Evolutionary conservation across 2,329 filamentous ascomycete genomes (phyloP).

Genomic region (Metarhizium anisopliae): DNA sequence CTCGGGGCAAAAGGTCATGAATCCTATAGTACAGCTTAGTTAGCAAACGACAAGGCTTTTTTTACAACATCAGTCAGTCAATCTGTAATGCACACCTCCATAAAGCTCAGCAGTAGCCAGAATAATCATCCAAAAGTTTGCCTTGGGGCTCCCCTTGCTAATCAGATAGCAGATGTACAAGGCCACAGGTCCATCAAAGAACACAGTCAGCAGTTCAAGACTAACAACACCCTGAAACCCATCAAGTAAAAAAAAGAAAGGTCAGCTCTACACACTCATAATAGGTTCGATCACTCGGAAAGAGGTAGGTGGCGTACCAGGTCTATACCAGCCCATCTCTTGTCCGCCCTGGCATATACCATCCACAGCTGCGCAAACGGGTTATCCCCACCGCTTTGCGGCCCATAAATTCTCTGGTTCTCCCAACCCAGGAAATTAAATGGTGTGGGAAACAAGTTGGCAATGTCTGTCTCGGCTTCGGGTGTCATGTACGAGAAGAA

Average conservation of each 20-base stretch:
- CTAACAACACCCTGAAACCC: constrained; percentile 44
- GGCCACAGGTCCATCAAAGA: constrained; percentile 52
- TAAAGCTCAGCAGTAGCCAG: constrained; percentile 59
- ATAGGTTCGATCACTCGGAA: not conserved
- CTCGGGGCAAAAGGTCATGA: constrained; percentile 64
- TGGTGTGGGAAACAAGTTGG: constrained; percentile 35
- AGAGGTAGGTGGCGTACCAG: constrained; percentile 28
- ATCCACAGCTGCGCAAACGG: constrained; percentile 56
- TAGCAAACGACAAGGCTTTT: no score
- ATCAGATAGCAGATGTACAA: constrained; percentile 53
- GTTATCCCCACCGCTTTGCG: constrained; percentile 45
- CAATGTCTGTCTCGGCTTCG: constrained; percentile 12
- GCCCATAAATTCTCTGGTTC: constrained; percentile 41
- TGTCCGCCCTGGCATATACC: constrained; percentile 58
- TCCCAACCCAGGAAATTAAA: constrained; percentile 42
- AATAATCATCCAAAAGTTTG: constrained; percentile 54
- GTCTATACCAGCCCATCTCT: constrained; percentile 55
- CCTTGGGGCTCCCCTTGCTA: constrained; percentile 42
- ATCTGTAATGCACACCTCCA: constrained; percentile 33
- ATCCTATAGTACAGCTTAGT: constrained; percentile 31
- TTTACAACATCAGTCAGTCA: no score
- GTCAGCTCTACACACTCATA: constrained; percentile 2
- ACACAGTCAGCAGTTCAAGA: constrained; percentile 56
- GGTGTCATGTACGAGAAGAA: constrained; percentile 56
- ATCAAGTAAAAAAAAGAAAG: not conserved